Evolutionary conservation across 2,329 filamentous ascomycete genomes (phyloP).

Genomic region (Diaporthe amygdali): DNA sequence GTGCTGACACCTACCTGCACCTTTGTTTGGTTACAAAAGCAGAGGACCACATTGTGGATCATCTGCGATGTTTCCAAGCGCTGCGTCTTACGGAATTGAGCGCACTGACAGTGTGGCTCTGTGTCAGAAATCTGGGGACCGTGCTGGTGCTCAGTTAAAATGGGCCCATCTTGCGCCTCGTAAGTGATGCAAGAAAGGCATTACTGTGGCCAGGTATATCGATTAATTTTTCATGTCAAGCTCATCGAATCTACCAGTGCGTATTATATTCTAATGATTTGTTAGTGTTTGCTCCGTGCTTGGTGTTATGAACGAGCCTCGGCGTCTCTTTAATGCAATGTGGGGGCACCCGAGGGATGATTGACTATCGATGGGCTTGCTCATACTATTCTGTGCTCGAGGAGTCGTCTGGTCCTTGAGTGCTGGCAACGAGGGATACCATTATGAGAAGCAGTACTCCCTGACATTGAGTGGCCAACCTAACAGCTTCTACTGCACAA

Average conservation of each 20-base stretch:
- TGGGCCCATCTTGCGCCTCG: background rate
- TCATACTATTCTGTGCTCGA: background rate
- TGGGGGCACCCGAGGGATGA: no score
- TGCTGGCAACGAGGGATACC: background rate
- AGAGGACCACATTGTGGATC: background rate
- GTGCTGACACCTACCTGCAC: background rate
- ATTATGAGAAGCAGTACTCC: background rate
- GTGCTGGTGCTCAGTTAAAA: background rate
- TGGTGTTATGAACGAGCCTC: background rate
- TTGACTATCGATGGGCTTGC: no score
- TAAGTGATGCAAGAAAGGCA: background rate
- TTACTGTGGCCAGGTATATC: background rate
- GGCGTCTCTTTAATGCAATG: background rate
- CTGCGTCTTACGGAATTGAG: background rate
- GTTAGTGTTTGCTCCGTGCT: background rate
- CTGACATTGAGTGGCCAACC: background rate
- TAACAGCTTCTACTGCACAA: background rate
- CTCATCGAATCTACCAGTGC: no score
- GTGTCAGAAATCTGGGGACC: background rate
- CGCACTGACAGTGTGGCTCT: background rate
- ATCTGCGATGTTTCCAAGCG: background rate
- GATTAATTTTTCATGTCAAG: no score
- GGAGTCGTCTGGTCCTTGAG: background rate
- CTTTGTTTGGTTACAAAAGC: background rate
- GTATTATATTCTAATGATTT: no score